Conservation (phyloP, 495 filamentous ascomycete genomes). For the Hyaloscypha bicolor region DNA sequence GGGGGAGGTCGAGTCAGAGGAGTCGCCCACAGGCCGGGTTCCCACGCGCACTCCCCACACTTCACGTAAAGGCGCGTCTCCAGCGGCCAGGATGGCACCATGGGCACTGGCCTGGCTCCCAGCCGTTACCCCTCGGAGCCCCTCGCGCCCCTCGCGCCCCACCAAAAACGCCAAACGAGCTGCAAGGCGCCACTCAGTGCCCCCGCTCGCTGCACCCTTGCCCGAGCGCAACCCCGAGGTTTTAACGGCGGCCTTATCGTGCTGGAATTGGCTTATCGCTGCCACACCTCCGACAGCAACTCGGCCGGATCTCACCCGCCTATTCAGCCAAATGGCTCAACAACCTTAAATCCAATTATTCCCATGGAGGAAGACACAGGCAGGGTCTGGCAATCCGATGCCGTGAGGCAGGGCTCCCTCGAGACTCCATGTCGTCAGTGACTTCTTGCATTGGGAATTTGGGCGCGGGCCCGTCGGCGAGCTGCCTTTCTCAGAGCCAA, state of each 20-base stretch:
- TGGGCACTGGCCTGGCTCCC: too few species aligned
- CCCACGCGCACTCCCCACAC: not conserved
- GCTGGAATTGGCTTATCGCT: not conserved
- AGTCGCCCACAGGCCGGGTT: not conserved
- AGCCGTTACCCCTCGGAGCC: not conserved
- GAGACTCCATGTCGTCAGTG: not conserved
- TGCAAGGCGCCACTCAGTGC: not conserved
- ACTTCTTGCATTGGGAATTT: not conserved
- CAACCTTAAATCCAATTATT: not conserved
- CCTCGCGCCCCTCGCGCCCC: not conserved
- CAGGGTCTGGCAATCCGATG: not conserved
- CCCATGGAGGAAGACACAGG: not conserved
- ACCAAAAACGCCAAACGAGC: not conserved
- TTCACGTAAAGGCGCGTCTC: constrained; percentile 1
- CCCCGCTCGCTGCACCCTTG: constrained; percentile 1
- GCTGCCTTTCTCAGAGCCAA: not conserved
- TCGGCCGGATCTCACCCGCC: not conserved
- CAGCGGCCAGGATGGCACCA: not conserved
- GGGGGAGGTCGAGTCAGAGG: not conserved
- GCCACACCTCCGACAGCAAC: not conserved
- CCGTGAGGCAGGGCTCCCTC: too few species aligned
- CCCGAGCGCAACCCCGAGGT: not conserved
- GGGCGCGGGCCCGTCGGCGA: not conserved
- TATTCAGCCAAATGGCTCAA: not conserved
- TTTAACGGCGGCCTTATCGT: not conserved